Base-by-base conservation (phyloP, 345 rosid species). In the Garcia nutans region DNA sequence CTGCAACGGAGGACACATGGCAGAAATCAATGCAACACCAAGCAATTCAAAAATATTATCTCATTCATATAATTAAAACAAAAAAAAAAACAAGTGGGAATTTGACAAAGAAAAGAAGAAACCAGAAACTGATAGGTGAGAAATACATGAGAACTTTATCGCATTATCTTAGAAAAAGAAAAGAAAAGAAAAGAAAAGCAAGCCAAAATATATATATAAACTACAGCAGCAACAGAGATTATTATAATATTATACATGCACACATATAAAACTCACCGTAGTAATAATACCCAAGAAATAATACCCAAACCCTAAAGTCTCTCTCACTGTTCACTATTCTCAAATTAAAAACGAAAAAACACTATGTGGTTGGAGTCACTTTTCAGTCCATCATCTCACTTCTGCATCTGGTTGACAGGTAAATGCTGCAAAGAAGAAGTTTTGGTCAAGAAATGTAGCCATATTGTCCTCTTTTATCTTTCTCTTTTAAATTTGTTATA, bases 121-220 rank as follows among this genome's bases (percentile, higher is more conserved):
- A 31, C 0, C 5, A 5, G 45, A 57, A 47, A 24, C 10, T 0
- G 22, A 47, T 9, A 47, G 50, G 50, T 9, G 31, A 28, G 31
- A 28, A 28, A 28, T 28, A 12, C 26, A 45, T 23, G 24, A 63
- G 17, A 55, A n/a, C 65, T 33, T 71, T 41, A 41, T 42, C 20
- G 8, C 54, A 72, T 45, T 44, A 24, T 60, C 55, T 73, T 23
- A 13, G 13, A 47, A 47, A 47, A 47, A 8, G 13, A 47, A 10
- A 41, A 57, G 2, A 41, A 12, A 47, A 60, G 10, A 61, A 54
- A 47, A 60, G 10, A 61, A 54, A 63, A 28, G 6, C 68, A 62
- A 62, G 26, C 58, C 68, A 73, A 73, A 73, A 73, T 28, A 28
- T 28, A 28, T 28, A 47, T 26, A 62, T 62, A 47, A 26, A 37